These are phyloP conservation scores for Tuber umbilicatum DNA, from an alignment of 495 filamentous ascomycete species.

Conservation along the genomic window DNA sequence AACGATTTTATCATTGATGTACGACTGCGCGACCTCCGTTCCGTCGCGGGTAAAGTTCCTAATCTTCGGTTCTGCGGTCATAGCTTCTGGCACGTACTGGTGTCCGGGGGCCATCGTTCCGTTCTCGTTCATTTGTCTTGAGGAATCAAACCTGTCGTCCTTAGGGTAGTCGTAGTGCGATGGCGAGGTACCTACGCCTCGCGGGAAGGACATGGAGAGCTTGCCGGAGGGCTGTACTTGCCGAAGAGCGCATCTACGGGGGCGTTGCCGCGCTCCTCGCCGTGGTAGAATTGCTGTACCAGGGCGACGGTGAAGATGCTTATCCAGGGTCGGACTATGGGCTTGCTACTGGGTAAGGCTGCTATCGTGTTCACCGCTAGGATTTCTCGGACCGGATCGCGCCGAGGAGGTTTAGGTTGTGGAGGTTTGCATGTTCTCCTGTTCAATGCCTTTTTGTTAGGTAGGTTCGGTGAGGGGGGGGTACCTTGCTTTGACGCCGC, in stretches of 20 bases:
- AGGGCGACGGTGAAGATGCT: constrained; percentile 54
- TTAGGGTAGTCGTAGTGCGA: constrained; percentile 67
- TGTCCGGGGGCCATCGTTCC: constrained; percentile 59
- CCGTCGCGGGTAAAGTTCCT: constrained; percentile 53
- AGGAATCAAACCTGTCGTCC: constrained; percentile 52
- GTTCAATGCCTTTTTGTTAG: constrained; percentile 46
- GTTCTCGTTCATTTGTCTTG: constrained; percentile 49
- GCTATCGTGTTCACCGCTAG: constrained; percentile 60
- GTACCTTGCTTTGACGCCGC: constrained; percentile 58
- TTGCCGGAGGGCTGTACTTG: constrained; percentile 46
- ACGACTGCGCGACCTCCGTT: constrained; percentile 64
- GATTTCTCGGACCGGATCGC: constrained; percentile 60
- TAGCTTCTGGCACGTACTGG: constrained; percentile 54
- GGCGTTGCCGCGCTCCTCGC: constrained; percentile 52
- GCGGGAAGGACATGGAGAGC: constrained; percentile 55
- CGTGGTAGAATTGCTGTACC: constrained; percentile 66
- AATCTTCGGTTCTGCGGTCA: constrained; percentile 54
- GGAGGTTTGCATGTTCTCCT: constrained; percentile 63
- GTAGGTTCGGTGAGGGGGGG: not conserved
- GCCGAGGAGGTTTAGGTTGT: constrained; percentile 59
- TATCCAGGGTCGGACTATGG: constrained; percentile 63
- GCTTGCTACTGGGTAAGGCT: constrained; percentile 63
- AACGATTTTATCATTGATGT: constrained; percentile 56
- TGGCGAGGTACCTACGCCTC: constrained; percentile 58
- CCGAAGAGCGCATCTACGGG: constrained; percentile 49